Evolutionary conservation across 176 grass and related monocot genomes (phyloP), one percentile per base, ranked within the genome.

Genomic region (Avena eriantha): DNA sequence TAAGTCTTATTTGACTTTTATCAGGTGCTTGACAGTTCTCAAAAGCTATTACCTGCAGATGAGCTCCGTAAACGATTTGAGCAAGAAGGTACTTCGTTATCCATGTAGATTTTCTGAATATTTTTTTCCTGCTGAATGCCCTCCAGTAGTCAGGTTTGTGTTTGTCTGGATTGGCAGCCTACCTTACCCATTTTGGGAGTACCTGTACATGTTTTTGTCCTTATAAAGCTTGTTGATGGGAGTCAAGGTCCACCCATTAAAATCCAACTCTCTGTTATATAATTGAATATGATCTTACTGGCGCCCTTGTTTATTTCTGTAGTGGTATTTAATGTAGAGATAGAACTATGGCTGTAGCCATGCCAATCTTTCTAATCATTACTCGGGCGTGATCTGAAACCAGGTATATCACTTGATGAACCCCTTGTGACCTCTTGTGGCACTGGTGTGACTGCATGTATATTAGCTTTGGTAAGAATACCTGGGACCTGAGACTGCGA

Each of bases 381-480:
- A 66, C 26, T 75, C 22, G 87, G 60, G 46, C 69, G 6, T 85
- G 39, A 68, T 84, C 21, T 39, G 46, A 69, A 46, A 23, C 89
- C 85, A 98, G 94, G 97, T 64, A 88, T 98, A 18, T 94, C 97
- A 22, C 87, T 98, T 41, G 97, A 96, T 85, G 84, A 80, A 36
- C 90, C 94, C 29, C 16, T 98, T 1, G 90, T 93, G 14, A 68
- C 92, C 71, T 98, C 94, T 67, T 96, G 97, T 5, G 97, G 94
- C 34, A 98, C 97, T 53, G 97, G 97, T 60, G 97, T 98, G 69
- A 98, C 97, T 50, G 97, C 97, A 80, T 96, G 97, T 75, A n/a
- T 94, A 83, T 64, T 98, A 76, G 88, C 92, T 72, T 78, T 98
- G 88, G 94, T 98, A 93, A 90, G 87, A 82, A 16, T 24, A 26